Evolutionary conservation across 2,329 filamentous ascomycete genomes (phyloP).

Genomic region (Claviceps sp.): DNA sequence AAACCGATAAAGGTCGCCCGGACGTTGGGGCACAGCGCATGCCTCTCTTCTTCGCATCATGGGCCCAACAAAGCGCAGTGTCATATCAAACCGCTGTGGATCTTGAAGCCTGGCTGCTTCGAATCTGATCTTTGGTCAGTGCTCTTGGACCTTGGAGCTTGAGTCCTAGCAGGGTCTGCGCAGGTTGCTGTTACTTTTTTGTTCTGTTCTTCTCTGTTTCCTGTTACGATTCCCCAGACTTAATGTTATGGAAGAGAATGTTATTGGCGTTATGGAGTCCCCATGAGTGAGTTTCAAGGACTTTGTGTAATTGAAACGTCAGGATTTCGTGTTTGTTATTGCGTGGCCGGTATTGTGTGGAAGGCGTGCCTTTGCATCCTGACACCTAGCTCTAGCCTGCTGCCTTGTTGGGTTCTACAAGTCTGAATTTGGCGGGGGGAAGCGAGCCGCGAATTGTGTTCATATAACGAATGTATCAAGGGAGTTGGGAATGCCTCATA

Average conservation of each 20-base stretch:
- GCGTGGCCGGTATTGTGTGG: not conserved
- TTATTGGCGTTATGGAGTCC: conserved; percentile 3
- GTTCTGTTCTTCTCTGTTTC: not conserved
- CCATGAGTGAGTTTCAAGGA: not conserved
- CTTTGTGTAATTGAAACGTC: not conserved
- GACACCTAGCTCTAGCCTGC: not conserved
- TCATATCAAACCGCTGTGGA: not conserved
- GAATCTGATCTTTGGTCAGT: not conserved
- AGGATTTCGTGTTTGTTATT: not conserved
- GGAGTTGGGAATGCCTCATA: not conserved
- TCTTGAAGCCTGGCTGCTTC: not conserved
- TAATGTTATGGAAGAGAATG: not conserved
- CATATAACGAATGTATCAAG: not conserved
- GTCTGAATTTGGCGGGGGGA: conserved; percentile 18
- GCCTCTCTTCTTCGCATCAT: not conserved
- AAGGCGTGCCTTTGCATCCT: not conserved
- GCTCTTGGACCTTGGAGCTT: not conserved
- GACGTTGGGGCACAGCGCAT: not conserved
- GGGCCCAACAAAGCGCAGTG: not conserved
- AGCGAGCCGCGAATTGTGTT: conserved; percentile 13
- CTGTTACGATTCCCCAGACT: not conserved
- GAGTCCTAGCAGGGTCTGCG: not conserved
- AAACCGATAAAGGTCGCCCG: not conserved
- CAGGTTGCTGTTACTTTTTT: not conserved
- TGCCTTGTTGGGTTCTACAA: not conserved